These are phyloP conservation scores for Aristolochia fimbriata DNA, from an alignment of 164 flowering plant genomes.

Conservation along the genomic window DNA sequence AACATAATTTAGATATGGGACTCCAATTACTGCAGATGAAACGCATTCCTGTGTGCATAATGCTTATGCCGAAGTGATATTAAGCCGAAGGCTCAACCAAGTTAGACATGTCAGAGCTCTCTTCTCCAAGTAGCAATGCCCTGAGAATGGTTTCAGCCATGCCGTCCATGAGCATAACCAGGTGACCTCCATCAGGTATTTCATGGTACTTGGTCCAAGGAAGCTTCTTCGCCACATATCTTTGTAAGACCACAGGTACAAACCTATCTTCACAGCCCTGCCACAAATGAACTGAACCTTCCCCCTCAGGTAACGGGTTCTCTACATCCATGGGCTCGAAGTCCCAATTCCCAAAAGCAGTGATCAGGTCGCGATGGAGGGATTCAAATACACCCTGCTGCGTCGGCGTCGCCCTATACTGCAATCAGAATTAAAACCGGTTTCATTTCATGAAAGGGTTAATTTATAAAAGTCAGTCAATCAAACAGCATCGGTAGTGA, in stretches of 20 bases:
- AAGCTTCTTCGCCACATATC: conserved; percentile 38
- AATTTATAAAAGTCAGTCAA: neutral
- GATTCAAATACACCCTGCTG: conserved; percentile 42
- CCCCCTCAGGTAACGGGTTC: conserved; percentile 49
- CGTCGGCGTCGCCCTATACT: conserved; percentile 9
- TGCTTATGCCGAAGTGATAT: no score
- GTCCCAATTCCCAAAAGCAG: conserved; percentile 68
- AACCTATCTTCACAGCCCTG: conserved; percentile 60
- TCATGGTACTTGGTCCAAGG: conserved; percentile 76
- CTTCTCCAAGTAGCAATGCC: conserved; percentile 36
- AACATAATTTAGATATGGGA: no score
- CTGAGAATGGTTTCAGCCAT: conserved; percentile 36
- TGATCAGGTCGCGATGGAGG: conserved; percentile 40
- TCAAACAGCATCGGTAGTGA: neutral
- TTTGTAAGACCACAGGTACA: conserved; percentile 42
- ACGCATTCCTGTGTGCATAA: no score
- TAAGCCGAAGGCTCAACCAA: no score
- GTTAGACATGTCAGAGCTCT: neutral
- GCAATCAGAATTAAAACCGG: neutral
- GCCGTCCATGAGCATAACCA: conserved; percentile 9
- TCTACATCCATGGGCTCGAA: conserved; percentile 53
- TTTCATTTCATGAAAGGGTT: neutral
- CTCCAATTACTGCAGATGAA: no score
- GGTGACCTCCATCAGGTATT: conserved; percentile 39
- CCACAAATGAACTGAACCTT: conserved; percentile 70